phyloP scores from a whole-genome alignment of 495 filamentous ascomycete genomes.

The Polyplosphaeria fusca region DNA sequence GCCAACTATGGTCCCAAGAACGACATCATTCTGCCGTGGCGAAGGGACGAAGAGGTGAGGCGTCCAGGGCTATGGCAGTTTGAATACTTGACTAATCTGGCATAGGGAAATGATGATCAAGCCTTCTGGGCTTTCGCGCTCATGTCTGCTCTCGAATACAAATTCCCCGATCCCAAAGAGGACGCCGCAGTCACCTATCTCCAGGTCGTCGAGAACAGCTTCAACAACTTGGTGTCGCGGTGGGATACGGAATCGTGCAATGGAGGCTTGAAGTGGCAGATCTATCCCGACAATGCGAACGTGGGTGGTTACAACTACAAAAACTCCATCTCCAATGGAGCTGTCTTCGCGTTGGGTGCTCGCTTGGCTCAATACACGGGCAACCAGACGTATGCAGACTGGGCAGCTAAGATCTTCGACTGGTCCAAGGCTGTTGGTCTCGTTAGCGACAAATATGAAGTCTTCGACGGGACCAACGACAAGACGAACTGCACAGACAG shows the following conservation, averaged over 20 bases:
- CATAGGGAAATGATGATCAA: conserved; percentile 67
- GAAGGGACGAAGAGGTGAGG: conserved; percentile 27
- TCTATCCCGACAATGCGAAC: conserved; percentile 46
- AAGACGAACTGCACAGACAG: conserved; percentile 34
- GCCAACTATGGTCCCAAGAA: conserved; percentile 41
- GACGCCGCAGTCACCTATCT: conserved; percentile 57
- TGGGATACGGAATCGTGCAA: conserved; percentile 52
- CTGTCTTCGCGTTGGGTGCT: conserved; percentile 65
- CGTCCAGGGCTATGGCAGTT: neutral
- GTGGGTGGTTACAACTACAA: conserved; percentile 59
- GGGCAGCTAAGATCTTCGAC: conserved; percentile 40
- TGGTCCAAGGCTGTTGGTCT: conserved; percentile 36
- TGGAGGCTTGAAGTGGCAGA: conserved; percentile 58
- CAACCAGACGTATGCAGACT: conserved; percentile 56
- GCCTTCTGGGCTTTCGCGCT: conserved; percentile 77
- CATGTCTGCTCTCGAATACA: conserved; percentile 69
- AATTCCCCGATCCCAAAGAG: conserved; percentile 61
- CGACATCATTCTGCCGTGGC: conserved; percentile 38
- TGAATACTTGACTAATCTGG: conserved; percentile 2
- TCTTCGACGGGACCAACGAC: conserved; percentile 42
- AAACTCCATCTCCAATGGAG: conserved; percentile 68
- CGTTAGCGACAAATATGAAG: conserved; percentile 35
- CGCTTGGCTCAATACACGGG: conserved; percentile 65
- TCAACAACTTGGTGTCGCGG: conserved; percentile 42
- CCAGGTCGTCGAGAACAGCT: conserved; percentile 46